These are phyloP conservation scores for Kalaharituber pfeilii DNA, from an alignment of 2,329 filamentous ascomycete genomes.

Conservation along the genomic window DNA sequence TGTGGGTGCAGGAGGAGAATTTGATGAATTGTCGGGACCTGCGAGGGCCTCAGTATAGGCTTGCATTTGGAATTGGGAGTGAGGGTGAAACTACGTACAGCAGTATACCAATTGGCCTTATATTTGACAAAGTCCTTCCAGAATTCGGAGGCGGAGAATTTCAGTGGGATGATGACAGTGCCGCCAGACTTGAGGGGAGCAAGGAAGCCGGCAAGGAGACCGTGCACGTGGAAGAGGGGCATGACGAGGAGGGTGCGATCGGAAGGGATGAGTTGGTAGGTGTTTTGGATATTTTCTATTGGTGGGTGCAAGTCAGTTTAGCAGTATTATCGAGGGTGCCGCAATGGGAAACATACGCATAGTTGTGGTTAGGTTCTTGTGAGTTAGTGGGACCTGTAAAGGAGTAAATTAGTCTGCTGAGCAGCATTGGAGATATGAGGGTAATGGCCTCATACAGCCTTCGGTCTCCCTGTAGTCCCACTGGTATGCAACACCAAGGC, in stretches of 20 bases:
- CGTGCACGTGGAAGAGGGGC: slow-evolving; percentile 82
- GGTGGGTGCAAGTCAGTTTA: no score
- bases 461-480: slow-evolving; percentile 69
- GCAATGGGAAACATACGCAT: slow-evolving; percentile 41
- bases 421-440: background rate
- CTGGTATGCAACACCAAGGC: slow-evolving; percentile 70
- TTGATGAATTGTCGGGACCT: slow-evolving; percentile 66
- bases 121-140: slow-evolving; percentile 60
- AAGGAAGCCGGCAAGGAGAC: slow-evolving; percentile 66
- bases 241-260: slow-evolving; percentile 78
- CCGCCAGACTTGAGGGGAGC: slow-evolving; percentile 59
- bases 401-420: no score
- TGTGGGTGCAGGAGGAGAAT: slow-evolving; percentile 60
- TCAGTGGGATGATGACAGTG: slow-evolving; percentile 58
- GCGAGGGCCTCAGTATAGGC: background rate
- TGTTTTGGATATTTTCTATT: slow-evolving; percentile 57
- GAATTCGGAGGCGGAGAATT: slow-evolving; percentile 69
- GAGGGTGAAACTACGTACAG: slow-evolving; percentile 35
- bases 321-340: no score
- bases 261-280: slow-evolving; percentile 50
- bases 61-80: no score
- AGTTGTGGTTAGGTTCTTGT: slow-evolving; percentile 62
- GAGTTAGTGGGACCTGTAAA: slow-evolving; percentile 60
- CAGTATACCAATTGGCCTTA: slow-evolving; percentile 79
- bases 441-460: slow-evolving; percentile 42